Base-by-base conservation (phyloP, 192 early-diverging fungal genomes). In the Umbelopsis isabellina region DNA sequence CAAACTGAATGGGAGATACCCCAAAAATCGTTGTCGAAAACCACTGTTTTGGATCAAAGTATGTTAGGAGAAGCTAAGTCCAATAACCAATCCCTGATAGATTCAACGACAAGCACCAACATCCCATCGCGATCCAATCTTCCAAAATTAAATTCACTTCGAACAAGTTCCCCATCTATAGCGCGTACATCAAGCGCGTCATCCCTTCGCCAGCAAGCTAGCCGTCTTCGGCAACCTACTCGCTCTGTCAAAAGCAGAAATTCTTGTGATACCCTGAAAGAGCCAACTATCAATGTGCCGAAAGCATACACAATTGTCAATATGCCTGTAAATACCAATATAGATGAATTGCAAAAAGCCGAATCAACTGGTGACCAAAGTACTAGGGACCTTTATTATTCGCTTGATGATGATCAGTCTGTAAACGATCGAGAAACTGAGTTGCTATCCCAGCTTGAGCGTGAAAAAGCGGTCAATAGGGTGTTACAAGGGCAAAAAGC, bases 401-500 rank as follows among this genome's bases (percentile, higher is more conserved):
- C 27, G 21, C 55, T 61, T 35, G 55, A 61, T 12, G 55, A 61
- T 3, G 27, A 33, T 18, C 25, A 27, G 30, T 13, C 55, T 33
- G 33, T 23, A 13, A 30, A 30, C 30, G 33, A 7, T 25, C 55
- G 55, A 7, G 55, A 61, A n/a, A 8, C 16, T 12, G 55, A 61
- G 6, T 18, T 61, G 3, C 10, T 37, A 4, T 27, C 55, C 3
- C 27, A 61, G 2, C 55, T 61, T 35, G 55, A 61, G 16, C 55
- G 16, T 18, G 72, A 78, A 45, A 44, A 64, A 23, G 58, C 68
- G 1, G 65, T 66, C 15, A 65, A 65, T 16, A 45, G 55, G 2
- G 76, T 61, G 13, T 47, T 78, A 46, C 76, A 78, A 48, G 68
- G 68, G 37, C 76, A 78, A 27, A 78, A 78, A 73, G 53, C 72